Evolutionary conservation across 2,329 filamentous ascomycete species (phyloP).

Genomic region (Lecanoromycetidae sp.): DNA sequence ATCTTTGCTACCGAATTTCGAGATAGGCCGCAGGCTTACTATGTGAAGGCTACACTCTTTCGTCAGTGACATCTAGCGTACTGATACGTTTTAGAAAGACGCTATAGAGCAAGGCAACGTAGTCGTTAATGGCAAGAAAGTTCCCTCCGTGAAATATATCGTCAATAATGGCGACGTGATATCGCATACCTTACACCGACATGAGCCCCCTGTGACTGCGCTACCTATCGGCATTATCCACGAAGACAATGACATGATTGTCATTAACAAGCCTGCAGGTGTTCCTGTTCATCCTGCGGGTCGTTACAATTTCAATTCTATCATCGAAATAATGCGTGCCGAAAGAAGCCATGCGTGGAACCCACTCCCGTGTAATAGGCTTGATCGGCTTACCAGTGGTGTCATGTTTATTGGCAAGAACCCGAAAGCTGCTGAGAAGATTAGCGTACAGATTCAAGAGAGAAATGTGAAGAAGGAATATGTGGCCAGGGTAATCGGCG

Average conservation of each 20-base stretch:
- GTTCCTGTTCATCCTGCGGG: slow-evolving; percentile 92
- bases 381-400: slow-evolving; percentile 85
- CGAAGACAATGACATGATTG: slow-evolving; percentile 85
- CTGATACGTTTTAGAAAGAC: slow-evolving; percentile 40
- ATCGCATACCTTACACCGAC: slow-evolving; percentile 85
- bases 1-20: slow-evolving; percentile 88
- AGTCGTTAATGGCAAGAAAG: slow-evolving; percentile 61
- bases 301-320: slow-evolving; percentile 88
- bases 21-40: slow-evolving; percentile 76
- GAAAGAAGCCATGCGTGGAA: slow-evolving; percentile 50
- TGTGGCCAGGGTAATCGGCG: slow-evolving; percentile 75
- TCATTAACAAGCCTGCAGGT: slow-evolving; percentile 93
- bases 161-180: slow-evolving; percentile 84
- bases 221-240: slow-evolving; percentile 71
- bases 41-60: slow-evolving; percentile 40
- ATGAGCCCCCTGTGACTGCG: slow-evolving; percentile 84
- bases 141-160: slow-evolving; percentile 52
- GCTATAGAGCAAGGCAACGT: slow-evolving; percentile 74
- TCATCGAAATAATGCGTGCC: slow-evolving; percentile 83
- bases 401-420: slow-evolving; percentile 98
- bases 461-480: slow-evolving; percentile 92
- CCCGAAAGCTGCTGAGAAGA: slow-evolving; percentile 60
- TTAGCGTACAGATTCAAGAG: slow-evolving; percentile 63
- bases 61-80: neutral
- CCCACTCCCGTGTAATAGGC: slow-evolving; percentile 71